Percentiles rank a stretch among this genome's conserved stretches.
These are phyloP conservation scores for Arthrinium puccinioides DNA, from an alignment of 2,329 filamentous ascomycete genomes.

Conservation along the genomic window DNA sequence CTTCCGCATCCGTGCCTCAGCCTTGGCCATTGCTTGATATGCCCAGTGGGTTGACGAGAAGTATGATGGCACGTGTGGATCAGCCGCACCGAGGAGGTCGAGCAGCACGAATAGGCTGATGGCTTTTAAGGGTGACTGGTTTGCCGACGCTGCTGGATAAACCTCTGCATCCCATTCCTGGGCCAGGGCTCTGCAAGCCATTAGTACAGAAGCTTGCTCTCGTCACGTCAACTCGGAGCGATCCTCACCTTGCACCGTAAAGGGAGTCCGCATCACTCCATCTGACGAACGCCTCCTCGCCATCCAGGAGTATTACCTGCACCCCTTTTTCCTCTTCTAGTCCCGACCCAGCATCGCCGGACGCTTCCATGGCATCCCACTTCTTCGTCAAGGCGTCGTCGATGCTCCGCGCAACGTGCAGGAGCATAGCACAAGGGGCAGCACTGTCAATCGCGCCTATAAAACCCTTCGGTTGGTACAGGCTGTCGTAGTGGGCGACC, in stretches of 20 bases:
- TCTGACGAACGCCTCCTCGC: slow-evolving; percentile 80
- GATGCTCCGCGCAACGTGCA: slow-evolving; percentile 77
- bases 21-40: slow-evolving; percentile 65
- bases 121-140: slow-evolving; percentile 64
- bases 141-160: slow-evolving; percentile 67
- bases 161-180: slow-evolving; percentile 68
- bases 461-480: slow-evolving; percentile 74
- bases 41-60: slow-evolving; percentile 92
- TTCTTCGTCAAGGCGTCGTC: slow-evolving; percentile 74
- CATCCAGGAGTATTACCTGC: slow-evolving; percentile 85
- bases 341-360: slow-evolving; percentile 42
- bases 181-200: slow-evolving; percentile 54
- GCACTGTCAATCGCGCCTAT: slow-evolving; percentile 92
- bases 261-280: slow-evolving; percentile 81
- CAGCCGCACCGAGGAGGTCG: slow-evolving; percentile 69
- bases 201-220: not conserved
- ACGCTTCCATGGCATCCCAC: slow-evolving; percentile 66
- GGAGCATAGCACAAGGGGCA: slow-evolving; percentile 85
- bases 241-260: slow-evolving; percentile 70
- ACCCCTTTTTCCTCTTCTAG: slow-evolving; percentile 75
- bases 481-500: slow-evolving; percentile 90
- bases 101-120: slow-evolving; percentile 89
- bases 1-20: slow-evolving; percentile 68
- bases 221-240: not conserved
- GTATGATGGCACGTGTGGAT: slow-evolving; percentile 73